Percentiles rank a stretch among this genome's conserved stretches.
Evolutionary conservation across 495 filamentous ascomycete species (phyloP).

Genomic region (Hypoxylon crocopeplum): DNA sequence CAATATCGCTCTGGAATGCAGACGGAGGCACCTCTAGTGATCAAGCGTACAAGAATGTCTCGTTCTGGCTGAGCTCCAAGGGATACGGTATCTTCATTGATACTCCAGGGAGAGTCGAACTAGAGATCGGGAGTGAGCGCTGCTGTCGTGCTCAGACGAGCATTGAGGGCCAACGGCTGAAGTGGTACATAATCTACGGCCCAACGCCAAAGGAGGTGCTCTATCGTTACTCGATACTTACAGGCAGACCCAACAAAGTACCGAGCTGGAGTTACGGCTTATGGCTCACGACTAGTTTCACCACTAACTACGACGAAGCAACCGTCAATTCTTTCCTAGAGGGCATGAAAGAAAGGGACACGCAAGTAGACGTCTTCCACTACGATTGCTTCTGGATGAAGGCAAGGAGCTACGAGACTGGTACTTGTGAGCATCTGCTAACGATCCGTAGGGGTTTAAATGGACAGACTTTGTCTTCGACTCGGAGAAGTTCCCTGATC

Average conservation of each 20-base stretch:
- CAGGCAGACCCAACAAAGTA: constrained; percentile 64
- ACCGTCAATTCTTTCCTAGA: constrained; percentile 72
- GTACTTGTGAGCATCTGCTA: constrained; percentile 16
- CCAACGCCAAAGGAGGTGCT: constrained; percentile 72
- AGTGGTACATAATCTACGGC: constrained; percentile 71
- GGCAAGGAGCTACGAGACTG: background rate
- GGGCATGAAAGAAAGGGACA: constrained; percentile 68
- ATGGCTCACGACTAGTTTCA: constrained; percentile 75
- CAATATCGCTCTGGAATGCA: constrained; percentile 72
- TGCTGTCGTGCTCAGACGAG: constrained; percentile 69
- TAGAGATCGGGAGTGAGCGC: constrained; percentile 73
- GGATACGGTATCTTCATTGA: constrained; percentile 78
- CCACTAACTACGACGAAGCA: constrained; percentile 71
- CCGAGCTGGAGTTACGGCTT: constrained; percentile 75
- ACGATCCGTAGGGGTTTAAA: constrained; percentile 57
- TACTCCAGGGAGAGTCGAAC: constrained; percentile 62
- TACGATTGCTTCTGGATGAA: constrained; percentile 73
- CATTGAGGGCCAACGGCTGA: constrained; percentile 65
- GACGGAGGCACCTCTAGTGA: constrained; percentile 76
- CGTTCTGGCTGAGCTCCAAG: constrained; percentile 71
- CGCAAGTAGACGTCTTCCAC: constrained; percentile 74
- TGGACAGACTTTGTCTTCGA: constrained; percentile 81
- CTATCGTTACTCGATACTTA: constrained; percentile 66
- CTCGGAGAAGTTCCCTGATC: constrained; percentile 71
- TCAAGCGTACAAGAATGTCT: constrained; percentile 76